Percentiles rank a stretch among this genome's conserved stretches.
Conservation (phyloP, 2,329 filamentous ascomycete species). For the Paraconiothyrium brasiliense region DNA sequence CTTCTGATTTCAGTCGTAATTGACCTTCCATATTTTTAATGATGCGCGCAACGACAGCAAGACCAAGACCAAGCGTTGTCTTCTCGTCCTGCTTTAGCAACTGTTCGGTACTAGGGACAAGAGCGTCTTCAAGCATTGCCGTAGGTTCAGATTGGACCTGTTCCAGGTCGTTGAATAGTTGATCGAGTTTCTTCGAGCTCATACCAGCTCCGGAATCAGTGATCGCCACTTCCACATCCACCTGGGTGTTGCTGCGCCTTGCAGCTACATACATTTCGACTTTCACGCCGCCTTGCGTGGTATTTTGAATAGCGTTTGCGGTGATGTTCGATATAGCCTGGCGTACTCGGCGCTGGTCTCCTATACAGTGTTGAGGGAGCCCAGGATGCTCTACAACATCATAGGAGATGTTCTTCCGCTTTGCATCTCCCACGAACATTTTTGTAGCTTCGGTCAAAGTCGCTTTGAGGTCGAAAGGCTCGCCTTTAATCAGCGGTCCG, state of each 20-base stretch:
- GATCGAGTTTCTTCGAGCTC: constrained; percentile 64
- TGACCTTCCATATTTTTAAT: constrained; percentile 93
- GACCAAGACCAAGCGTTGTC: constrained; percentile 76
- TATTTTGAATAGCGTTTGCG: constrained; percentile 86
- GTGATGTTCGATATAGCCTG: constrained; percentile 85
- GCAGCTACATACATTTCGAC: constrained; percentile 73
- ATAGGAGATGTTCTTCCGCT: constrained; percentile 77
- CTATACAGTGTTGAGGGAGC: constrained; percentile 75
- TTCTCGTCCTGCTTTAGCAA: constrained; percentile 45
- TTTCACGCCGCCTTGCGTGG: constrained; percentile 70
- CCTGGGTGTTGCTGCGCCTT: constrained; percentile 54
- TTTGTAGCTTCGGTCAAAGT: constrained; percentile 82
- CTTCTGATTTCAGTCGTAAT: constrained; percentile 82
- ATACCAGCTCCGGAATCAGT: constrained; percentile 79
- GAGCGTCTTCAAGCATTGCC: constrained; percentile 40
- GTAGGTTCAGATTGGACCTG: constrained; percentile 64
- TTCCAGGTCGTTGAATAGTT: constrained; percentile 69
- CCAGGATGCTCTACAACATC: constrained; percentile 73
- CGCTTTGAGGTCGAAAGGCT: constrained; percentile 75
- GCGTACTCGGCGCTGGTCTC: constrained; percentile 81
- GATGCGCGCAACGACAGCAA: constrained; percentile 88
- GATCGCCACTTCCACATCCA: constrained; percentile 76
- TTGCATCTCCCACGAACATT: constrained; percentile 76
- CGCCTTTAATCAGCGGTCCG: constrained; percentile 79
- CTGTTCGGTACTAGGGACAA: constrained; percentile 43